Evolutionary conservation across 345 rosid species (phyloP).

Genomic region (Excoecaria agallocha): DNA sequence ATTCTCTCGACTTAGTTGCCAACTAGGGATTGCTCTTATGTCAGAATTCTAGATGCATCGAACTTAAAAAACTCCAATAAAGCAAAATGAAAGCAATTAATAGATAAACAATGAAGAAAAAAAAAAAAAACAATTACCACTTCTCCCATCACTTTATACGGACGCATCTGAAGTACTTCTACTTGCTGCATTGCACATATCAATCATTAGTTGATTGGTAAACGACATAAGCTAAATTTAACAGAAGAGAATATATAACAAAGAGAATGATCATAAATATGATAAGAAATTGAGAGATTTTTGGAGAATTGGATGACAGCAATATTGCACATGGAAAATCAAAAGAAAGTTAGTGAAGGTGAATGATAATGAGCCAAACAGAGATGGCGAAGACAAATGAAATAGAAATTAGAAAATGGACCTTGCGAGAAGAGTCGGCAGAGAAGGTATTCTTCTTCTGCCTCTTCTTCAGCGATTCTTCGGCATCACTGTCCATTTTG

Average conservation of each 20-base stretch:
- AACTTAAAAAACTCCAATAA: not conserved
- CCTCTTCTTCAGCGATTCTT: constrained; percentile 36
- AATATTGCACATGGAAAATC: not conserved
- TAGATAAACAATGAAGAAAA: not conserved
- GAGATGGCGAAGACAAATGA: no score
- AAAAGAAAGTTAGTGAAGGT: not conserved
- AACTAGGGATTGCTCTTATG: not conserved
- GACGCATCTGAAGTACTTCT: constrained; percentile 10
- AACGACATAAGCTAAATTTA: not conserved
- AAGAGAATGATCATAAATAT: no score
- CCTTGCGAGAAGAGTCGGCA: constrained; percentile 28
- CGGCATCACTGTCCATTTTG: constrained; percentile 37
- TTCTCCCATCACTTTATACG: constrained; percentile 40
- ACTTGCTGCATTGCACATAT: constrained; percentile 16
- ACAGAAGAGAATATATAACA: no score
- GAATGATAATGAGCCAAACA: not conserved
- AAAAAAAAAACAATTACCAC: constrained; percentile 32
- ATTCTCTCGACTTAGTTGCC: not conserved
- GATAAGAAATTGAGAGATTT: not conserved
- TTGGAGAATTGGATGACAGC: not conserved
- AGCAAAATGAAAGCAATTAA: not conserved
- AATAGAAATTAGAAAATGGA: not conserved
- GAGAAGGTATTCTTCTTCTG: constrained; percentile 23
- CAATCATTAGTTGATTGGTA: not conserved
- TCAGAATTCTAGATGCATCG: not conserved